phyloP scores from a whole-genome alignment of 768 basidiomycete genomes.

The Russula earlei region DNA sequence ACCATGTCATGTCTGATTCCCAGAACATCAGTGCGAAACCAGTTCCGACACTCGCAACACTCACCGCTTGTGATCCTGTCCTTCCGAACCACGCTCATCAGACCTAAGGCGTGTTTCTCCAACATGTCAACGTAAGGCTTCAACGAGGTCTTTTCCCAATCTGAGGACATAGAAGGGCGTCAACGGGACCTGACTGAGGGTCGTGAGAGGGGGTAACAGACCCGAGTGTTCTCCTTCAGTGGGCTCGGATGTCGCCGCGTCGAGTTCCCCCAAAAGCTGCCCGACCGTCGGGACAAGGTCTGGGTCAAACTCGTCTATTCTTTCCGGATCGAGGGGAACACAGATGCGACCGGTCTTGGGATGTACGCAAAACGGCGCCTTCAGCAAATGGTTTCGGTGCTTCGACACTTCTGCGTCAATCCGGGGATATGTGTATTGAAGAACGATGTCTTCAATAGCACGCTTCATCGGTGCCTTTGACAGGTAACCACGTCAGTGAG shows the following conservation, averaged over 20 bases:
- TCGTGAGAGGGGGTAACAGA: not conserved
- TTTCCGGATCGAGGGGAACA: constrained; percentile 76
- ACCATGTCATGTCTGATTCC: constrained; percentile 17
- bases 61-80: constrained; percentile 38
- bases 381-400: constrained; percentile 93
- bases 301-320: constrained; percentile 77
- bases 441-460: constrained; percentile 76
- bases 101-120: constrained; percentile 53
- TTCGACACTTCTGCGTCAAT: constrained; percentile 97
- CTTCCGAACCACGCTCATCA: constrained; percentile 50
- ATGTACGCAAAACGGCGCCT: constrained; percentile 95
- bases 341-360: constrained; percentile 94
- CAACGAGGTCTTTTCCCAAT: constrained; percentile 83
- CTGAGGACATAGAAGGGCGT: constrained; percentile 27
- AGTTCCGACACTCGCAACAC: constrained; percentile 1
- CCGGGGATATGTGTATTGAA: constrained; percentile 93
- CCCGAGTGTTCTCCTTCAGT: constrained; percentile 14
- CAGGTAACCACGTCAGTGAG: not conserved
- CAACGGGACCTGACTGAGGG: not conserved
- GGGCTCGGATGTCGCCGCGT: constrained; percentile 28
- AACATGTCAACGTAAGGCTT: constrained; percentile 86
- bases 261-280: constrained; percentile 74
- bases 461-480: constrained; percentile 29
- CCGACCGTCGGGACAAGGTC: constrained; percentile 77
- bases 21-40: not conserved